A percentile compares a stretch with the other conserved stretches of the same genome.
Evolutionary conservation across 2,329 filamentous ascomycete species (phyloP).

Genomic region (Pseudogymnoascus sp.): DNA sequence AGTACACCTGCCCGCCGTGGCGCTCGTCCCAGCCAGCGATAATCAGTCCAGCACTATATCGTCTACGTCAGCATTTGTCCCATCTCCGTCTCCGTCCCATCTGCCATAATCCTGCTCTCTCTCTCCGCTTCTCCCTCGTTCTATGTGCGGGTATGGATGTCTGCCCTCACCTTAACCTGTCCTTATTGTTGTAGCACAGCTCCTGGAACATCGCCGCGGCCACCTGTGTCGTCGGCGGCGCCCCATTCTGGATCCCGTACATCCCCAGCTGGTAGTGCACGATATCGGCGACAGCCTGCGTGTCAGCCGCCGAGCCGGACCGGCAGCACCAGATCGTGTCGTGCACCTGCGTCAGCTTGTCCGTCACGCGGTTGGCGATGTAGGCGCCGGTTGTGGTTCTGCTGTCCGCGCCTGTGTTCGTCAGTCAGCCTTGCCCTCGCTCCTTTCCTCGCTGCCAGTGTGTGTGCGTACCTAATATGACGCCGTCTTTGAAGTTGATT

Average conservation of each 20-base stretch:
- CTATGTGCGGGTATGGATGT: neutral
- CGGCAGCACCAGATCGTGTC: slow-evolving; percentile 99
- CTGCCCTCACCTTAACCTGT: slow-evolving; percentile 66
- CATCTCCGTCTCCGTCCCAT: neutral
- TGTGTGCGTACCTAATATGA: slow-evolving; percentile 66
- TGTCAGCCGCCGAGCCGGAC: slow-evolving; percentile 94
- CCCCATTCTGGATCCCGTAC: slow-evolving; percentile 83
- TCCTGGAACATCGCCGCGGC: slow-evolving; percentile 96
- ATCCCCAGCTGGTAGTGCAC: slow-evolving; percentile 93
- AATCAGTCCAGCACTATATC: slow-evolving; percentile 77
- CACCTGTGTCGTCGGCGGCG: slow-evolving; percentile 86
- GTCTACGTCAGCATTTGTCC: slow-evolving; percentile 16
- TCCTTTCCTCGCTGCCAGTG: neutral
- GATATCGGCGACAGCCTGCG: slow-evolving; percentile 95
- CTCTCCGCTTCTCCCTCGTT: neutral
- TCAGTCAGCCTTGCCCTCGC: neutral
- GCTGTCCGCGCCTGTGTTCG: slow-evolving; percentile 68
- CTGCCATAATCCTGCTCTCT: neutral
- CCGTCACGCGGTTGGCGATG: slow-evolving; percentile 97
- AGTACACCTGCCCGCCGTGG: slow-evolving; percentile 95
- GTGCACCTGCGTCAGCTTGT: slow-evolving; percentile 97
- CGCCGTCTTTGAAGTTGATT: slow-evolving; percentile 96
- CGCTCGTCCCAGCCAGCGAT: slow-evolving; percentile 96
- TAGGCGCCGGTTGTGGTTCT: slow-evolving; percentile 96
- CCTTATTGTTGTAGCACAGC: slow-evolving; percentile 97